A percentile compares a stretch with the other conserved stretches of the same genome.
phyloP scores from a whole-genome alignment of 176 grass and related monocot genomes.

The Avena sativa region DNA sequence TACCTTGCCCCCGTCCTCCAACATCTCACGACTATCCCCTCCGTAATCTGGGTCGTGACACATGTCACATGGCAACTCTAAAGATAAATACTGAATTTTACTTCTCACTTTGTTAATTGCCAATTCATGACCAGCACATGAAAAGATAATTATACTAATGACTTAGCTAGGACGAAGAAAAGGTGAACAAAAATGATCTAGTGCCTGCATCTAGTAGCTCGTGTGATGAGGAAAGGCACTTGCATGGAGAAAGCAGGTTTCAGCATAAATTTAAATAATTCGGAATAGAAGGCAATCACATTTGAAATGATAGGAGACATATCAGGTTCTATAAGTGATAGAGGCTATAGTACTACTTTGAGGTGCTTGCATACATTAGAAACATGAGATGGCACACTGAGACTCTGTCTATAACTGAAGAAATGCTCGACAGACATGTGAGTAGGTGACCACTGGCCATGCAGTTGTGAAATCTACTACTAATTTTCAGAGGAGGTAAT shows the following conservation, averaged over 20 bases:
- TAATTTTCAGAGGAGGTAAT: background rate
- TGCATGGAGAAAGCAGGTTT: background rate
- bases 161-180: no score
- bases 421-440: background rate
- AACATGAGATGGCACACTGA: background rate
- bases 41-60: no score
- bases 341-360: background rate
- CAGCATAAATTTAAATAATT: background rate
- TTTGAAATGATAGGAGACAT: background rate
- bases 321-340: background rate
- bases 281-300: background rate
- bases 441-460: background rate
- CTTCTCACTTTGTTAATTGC: no score
- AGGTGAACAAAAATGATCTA: no score
- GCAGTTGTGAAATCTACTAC: background rate
- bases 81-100: no score
- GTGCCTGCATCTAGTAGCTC: background rate
- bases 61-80: no score
- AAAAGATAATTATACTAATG: no score
- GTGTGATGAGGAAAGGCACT: background rate
- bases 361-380: background rate
- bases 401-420: background rate
- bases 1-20: no score
- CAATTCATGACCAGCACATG: no score
- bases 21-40: no score